Evolutionary conservation across 1,139 yeast species (phyloP).

Genomic region (Hansenula sp.): DNA sequence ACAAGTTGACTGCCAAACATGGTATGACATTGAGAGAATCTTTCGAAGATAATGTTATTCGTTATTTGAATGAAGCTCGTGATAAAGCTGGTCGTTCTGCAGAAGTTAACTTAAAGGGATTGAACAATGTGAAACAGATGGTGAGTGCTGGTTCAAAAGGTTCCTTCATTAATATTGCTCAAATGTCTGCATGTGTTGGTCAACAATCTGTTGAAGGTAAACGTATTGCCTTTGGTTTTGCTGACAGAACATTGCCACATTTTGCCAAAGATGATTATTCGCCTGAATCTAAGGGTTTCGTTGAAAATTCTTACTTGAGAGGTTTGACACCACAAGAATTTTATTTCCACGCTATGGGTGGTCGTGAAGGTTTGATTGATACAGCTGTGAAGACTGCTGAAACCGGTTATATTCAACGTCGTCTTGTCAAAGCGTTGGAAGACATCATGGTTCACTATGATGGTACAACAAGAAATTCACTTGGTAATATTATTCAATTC

Average conservation of each 20-base stretch:
- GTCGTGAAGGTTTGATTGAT: slow-evolving; percentile 99
- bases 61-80: slow-evolving; percentile 96
- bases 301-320: slow-evolving; percentile 93
- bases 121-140: slow-evolving; percentile 97
- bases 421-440: slow-evolving; percentile 95
- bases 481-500: slow-evolving; percentile 95
- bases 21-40: slow-evolving; percentile 99
- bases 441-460: slow-evolving; percentile 99
- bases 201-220: slow-evolving; percentile 99
- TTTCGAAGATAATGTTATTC: slow-evolving; percentile 94
- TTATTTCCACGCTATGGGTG: slow-evolving; percentile 99
- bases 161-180: slow-evolving; percentile 96
- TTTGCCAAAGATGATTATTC: slow-evolving; percentile 97
- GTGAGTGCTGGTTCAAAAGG: slow-evolving; percentile 99
- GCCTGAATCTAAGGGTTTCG: slow-evolving; percentile 97
- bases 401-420: slow-evolving; percentile 98
- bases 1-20: slow-evolving; percentile 87
- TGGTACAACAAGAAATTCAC: slow-evolving; percentile 96
- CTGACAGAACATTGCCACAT: slow-evolving; percentile 95
- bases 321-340: slow-evolving; percentile 99
- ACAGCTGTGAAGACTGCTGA: slow-evolving; percentile 99
- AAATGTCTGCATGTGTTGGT: slow-evolving; percentile 99
- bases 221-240: slow-evolving; percentile 96
- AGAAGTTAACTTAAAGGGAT: slow-evolving; percentile 89
- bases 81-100: slow-evolving; percentile 99